These are phyloP conservation scores for Quercus lobata DNA, from an alignment of 331 rosid genomes.

Conservation along the genomic window DNA sequence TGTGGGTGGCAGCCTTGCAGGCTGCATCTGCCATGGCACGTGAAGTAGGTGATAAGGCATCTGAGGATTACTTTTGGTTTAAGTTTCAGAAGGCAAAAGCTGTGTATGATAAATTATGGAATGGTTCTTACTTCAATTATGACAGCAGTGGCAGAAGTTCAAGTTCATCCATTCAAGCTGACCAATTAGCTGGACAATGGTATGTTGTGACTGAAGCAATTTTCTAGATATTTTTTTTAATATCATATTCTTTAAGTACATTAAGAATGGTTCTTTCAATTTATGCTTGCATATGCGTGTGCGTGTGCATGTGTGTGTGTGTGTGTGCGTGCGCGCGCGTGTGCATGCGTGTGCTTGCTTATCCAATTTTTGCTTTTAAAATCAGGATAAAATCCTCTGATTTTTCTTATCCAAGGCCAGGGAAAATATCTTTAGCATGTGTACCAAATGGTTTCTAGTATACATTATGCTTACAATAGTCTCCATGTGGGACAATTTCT, in stretches of 20 bases:
- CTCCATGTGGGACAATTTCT: too few species aligned
- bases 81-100: constrained; percentile 78
- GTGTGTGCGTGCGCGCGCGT: not conserved
- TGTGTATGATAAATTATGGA: constrained; percentile 83
- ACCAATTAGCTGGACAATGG: constrained; percentile 99
- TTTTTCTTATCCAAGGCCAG: not conserved
- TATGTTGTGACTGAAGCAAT: constrained; percentile 22
- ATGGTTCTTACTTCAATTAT: constrained; percentile 91
- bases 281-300: not conserved
- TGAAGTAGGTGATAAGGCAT: constrained; percentile 76
- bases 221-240: not conserved
- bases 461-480: not conserved
- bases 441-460: not conserved
- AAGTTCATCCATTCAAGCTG: constrained; percentile 94
- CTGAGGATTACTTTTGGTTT: constrained; percentile 74
- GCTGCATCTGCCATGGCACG: constrained; percentile 88
- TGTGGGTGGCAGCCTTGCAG: constrained; percentile 96
- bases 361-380: not conserved
- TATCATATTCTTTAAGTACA: not conserved
- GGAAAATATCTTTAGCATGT: not conserved
- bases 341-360: not conserved
- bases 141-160: constrained; percentile 66
- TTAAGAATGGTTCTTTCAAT: not conserved
- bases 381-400: not conserved
- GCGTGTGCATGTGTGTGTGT: not conserved